Conservation (phyloP, 2,329 filamentous ascomycete species). For the Cercospora sojina region DNA sequence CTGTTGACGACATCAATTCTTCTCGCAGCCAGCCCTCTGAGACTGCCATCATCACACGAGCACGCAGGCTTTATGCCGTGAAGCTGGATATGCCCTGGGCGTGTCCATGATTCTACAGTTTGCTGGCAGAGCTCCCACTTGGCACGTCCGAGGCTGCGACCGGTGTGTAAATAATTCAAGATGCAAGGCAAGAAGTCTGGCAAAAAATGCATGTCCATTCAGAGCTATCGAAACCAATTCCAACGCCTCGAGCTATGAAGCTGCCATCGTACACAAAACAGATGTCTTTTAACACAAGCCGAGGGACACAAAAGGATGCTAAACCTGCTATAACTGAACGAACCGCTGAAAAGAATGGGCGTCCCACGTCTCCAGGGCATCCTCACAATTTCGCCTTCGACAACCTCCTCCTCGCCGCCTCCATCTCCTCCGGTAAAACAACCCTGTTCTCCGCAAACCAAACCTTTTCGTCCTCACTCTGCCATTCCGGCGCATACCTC, state of each 20-base stretch:
- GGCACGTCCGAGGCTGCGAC: not conserved
- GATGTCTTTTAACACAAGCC: no score
- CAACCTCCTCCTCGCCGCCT: conserved; percentile 7
- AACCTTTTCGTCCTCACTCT: conserved; percentile 37
- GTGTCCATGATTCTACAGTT: not conserved
- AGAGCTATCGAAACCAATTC: not conserved
- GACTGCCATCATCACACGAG: not conserved
- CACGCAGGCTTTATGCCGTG: not conserved
- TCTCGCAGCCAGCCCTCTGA: not conserved
- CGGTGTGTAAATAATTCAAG: not conserved
- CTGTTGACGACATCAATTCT: conserved; percentile 9
- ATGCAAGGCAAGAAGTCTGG: not conserved
- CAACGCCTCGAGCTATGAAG: not conserved
- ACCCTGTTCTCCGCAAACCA: conserved; percentile 24
- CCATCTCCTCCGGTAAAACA: conserved; percentile 19
- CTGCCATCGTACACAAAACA: not conserved
- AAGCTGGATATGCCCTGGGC: not conserved
- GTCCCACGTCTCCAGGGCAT: no score
- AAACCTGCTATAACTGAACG: no score
- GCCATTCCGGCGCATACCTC: conserved; percentile 39
- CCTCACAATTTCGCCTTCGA: not conserved
- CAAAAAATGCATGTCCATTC: no score
- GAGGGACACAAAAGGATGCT: no score
- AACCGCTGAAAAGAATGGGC: no score
- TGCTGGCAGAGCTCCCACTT: not conserved